A percentile compares a stretch with the other conserved stretches of the same genome.
phyloP scores from a whole-genome alignment of 371 early-diverging fungal genomes.

The Mortierella sp. region DNA sequence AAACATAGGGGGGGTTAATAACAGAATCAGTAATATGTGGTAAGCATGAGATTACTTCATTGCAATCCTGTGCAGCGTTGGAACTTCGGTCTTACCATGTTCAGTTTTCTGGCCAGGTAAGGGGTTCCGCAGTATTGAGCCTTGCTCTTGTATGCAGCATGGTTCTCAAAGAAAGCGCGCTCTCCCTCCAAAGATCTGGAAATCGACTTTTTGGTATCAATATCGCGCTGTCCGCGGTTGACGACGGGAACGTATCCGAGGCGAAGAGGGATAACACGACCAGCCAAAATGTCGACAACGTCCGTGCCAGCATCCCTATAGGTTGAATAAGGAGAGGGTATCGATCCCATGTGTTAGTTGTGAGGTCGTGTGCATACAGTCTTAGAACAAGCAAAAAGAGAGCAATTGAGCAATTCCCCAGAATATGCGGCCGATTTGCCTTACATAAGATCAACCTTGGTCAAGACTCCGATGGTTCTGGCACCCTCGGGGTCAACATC shows the following conservation, averaged over 20 bases:
- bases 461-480: constrained; percentile 99
- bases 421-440: background rate
- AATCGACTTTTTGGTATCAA: constrained; percentile 93
- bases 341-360: background rate
- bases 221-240: constrained; percentile 97
- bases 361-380: background rate
- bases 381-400: background rate
- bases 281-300: constrained; percentile 98
- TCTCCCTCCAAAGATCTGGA: constrained; percentile 90
- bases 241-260: constrained; percentile 91
- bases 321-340: background rate
- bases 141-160: constrained; percentile 93
- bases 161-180: constrained; percentile 93
- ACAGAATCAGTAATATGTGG: background rate
- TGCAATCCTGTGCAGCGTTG: background rate
- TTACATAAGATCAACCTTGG: constrained; percentile 99
- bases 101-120: constrained; percentile 95
- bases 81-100: constrained; percentile 73
- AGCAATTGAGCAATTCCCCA: background rate
- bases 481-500: constrained; percentile 98
- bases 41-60: background rate
- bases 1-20: background rate
- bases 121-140: constrained; percentile 99
- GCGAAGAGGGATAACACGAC: constrained; percentile 94
- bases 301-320: constrained; percentile 97